Percentiles rank a stretch among this genome's conserved stretches.
These are phyloP conservation scores for Rubia tinctorum DNA, from an alignment of 305 asterid species.

Conservation along the genomic window DNA sequence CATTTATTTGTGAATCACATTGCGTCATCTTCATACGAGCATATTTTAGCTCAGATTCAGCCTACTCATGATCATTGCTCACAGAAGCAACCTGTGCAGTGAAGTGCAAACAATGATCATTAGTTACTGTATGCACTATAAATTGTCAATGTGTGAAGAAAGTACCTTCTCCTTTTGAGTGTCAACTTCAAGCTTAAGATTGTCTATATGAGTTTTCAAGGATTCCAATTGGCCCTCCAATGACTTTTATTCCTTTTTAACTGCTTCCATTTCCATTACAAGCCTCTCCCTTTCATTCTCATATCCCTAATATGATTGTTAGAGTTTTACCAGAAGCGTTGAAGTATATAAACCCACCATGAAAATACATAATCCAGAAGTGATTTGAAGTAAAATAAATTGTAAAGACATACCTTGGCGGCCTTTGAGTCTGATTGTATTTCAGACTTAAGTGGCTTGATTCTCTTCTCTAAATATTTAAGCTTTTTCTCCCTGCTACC, in stretches of 20 bases:
- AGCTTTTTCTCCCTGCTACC: constrained; percentile 83
- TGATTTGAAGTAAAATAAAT: background rate
- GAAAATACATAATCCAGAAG: background rate
- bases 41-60: constrained; percentile 65
- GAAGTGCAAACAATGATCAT: constrained; percentile 5
- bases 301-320: constrained; percentile 54
- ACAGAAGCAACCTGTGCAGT: constrained; percentile 57
- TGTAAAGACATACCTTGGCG: constrained; percentile 56
- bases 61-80: constrained; percentile 41
- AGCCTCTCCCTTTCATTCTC: constrained; percentile 84
- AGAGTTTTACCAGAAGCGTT: constrained; percentile 18
- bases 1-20: constrained; percentile 71
- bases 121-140: background rate
- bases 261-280: constrained; percentile 92
- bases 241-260: constrained; percentile 47
- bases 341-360: constrained; percentile 8
- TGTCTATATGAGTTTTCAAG: constrained; percentile 35
- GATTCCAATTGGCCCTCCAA: constrained; percentile 33
- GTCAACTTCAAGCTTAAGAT: constrained; percentile 51
- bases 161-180: constrained; percentile 71
- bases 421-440: constrained; percentile 76
- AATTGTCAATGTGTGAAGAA: too few species aligned
- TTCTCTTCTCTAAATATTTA: constrained; percentile 77
- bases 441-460: constrained; percentile 59
- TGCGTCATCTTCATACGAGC: constrained; percentile 83